Evolutionary conservation across 495 filamentous ascomycete genomes (phyloP).

Genomic region (Neurospora cerealis): DNA sequence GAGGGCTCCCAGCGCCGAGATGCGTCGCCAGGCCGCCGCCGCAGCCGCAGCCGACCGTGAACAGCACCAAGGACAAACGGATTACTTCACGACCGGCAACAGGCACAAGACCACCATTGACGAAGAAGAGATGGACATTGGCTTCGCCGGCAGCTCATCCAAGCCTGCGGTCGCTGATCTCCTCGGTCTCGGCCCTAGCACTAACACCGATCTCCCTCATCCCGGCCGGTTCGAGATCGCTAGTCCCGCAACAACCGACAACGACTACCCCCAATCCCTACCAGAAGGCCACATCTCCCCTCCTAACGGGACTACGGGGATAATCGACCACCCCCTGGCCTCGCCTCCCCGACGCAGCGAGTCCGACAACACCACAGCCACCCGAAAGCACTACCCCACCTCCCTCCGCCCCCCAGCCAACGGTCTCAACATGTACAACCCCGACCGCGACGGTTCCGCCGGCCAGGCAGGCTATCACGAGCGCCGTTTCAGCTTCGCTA

Average conservation of each 20-base stretch:
- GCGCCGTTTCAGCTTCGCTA: conserved; percentile 33
- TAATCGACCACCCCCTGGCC: not conserved
- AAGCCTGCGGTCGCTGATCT: conserved; percentile 51
- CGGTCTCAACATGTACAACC: conserved; percentile 30
- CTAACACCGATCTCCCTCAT: conserved; percentile 57
- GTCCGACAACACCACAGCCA: not conserved
- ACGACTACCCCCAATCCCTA: not conserved
- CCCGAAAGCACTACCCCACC: not conserved
- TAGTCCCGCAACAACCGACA: conserved; percentile 26
- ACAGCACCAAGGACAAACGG: not conserved
- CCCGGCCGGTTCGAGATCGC: conserved; percentile 78
- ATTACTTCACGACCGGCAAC: not conserved
- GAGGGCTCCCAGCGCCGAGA: conserved; percentile 68
- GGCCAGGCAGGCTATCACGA: conserved; percentile 18
- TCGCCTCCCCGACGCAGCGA: not conserved
- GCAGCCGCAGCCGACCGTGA: not conserved
- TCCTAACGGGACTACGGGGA: conserved; percentile 1
- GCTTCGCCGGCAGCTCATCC: conserved; percentile 49
- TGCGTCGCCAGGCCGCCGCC: conserved; percentile 45
- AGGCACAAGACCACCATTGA: not conserved
- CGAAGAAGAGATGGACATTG: conserved; percentile 24
- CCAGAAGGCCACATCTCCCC: not conserved
- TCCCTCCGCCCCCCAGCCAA: not conserved
- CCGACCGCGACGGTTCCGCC: conserved; percentile 15
- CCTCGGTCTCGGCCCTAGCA: conserved; percentile 58